Evolutionary conservation across 306 rosid genomes (phyloP).

Genomic region (Malus domestica): DNA sequence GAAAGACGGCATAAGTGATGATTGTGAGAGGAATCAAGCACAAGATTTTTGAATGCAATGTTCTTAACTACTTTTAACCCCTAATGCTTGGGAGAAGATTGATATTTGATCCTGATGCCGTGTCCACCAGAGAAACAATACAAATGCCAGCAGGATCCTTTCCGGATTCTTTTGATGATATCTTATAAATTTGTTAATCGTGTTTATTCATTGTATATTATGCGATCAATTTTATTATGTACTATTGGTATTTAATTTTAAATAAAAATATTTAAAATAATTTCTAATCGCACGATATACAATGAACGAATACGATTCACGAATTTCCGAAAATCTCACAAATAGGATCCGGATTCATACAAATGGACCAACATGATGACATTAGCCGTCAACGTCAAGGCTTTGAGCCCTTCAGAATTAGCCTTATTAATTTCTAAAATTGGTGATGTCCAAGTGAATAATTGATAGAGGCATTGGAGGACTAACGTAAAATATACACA

Average conservation of each 20-base stretch:
- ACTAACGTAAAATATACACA: background rate
- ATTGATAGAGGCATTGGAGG: background rate
- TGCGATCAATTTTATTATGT: accelerated
- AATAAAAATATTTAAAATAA: too few species aligned
- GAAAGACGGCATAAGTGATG: background rate
- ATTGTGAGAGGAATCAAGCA: background rate
- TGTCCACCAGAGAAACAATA: slow-evolving; percentile 26
- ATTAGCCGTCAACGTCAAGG: background rate
- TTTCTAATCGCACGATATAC: accelerated
- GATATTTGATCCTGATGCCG: slow-evolving; percentile 28
- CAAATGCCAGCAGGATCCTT: too few species aligned
- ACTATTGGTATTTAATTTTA: too few species aligned
- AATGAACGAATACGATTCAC: accelerated
- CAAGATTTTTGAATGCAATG: too few species aligned
- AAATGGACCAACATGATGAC: slow-evolving; percentile 16
- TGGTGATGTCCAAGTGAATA: background rate
- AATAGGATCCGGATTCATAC: background rate
- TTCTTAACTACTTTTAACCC: background rate
- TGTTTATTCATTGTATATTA: too few species aligned
- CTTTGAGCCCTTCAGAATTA: background rate
- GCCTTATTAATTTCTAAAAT: background rate
- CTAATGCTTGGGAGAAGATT: background rate
- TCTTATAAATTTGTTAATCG: accelerated
- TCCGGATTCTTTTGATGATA: too few species aligned
- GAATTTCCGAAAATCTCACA: accelerated